Base-by-base conservation (phyloP, 2,329 filamentous ascomycete genomes). In the Herpotrichia juniperi region DNA sequence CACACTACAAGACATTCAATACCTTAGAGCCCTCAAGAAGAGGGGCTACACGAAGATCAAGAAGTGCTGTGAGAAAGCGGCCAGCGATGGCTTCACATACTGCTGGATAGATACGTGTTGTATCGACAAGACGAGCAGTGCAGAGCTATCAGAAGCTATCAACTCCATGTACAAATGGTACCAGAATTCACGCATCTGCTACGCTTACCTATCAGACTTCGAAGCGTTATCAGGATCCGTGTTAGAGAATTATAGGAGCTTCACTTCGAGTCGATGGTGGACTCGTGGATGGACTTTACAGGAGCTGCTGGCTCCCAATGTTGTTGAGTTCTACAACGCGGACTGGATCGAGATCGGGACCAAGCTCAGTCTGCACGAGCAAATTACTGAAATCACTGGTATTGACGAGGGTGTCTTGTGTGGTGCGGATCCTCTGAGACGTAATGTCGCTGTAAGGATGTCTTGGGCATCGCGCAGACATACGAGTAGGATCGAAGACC, bases 101-200 rank as follows among this genome's bases (percentile, higher is more conserved):
- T 30, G 42, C n/a, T 58, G 53, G 56, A 39, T 54, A 3, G 56
- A 59, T 39, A 57, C 57, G 8, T 57, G 56, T 35, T 57, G 56
- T 42, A 59, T 58, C 46, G 52, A 59, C 31, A 58, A 53, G 19
- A 46, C 46, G 4, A 53, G 46, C 31, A 58, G 44, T 34, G 45
- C 55, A 11, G 55, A 58, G 42, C 48, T 63, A 2, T 50, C 42
- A 4, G 58, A 62, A 45, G 54, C 56, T 1, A 60, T 63, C 46
- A 62, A 60, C 28, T 62, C 59, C 12, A 63, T 64, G 61, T 63
- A 39, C 40, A 24, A 22, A 9, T 59, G 34, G 42, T 59, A 59
- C 34, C 24, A 51, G 32, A 32, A 50, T 4, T 31, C 56, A 9
- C 35, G 19, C 7, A 39, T 54, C 19, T 59, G 56, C 34, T 57